These are phyloP conservation scores for Trypethelium eluteriae DNA, from an alignment of 495 filamentous ascomycete genomes.

Conservation along the genomic window DNA sequence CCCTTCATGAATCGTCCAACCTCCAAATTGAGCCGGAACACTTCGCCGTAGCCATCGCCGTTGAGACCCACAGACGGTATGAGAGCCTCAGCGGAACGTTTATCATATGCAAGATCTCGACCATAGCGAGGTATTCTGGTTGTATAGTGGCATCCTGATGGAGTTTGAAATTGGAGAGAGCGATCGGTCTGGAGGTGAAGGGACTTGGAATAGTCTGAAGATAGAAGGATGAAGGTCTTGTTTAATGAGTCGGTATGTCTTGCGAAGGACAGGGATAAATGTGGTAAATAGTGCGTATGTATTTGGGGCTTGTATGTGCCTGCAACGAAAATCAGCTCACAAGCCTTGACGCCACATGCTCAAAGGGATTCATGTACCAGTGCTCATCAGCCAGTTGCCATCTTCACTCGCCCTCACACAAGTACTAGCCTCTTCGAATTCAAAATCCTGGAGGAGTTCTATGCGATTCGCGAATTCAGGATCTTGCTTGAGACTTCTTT, in stretches of 20 bases:
- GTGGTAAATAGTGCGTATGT: constrained; percentile 87
- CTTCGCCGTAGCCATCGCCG: constrained; percentile 75
- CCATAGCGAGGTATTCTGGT: constrained; percentile 87
- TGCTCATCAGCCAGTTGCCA: constrained; percentile 97
- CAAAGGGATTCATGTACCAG: constrained; percentile 46
- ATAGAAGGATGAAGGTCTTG: constrained; percentile 85
- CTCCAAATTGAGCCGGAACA: constrained; percentile 87
- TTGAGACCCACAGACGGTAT: constrained; percentile 84
- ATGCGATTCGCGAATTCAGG: constrained; percentile 87
- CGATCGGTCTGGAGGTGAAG: constrained; percentile 88
- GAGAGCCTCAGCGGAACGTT: constrained; percentile 76
- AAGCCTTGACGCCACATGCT: background rate
- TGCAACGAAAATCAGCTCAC: constrained; percentile 27
- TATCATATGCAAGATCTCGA: constrained; percentile 78
- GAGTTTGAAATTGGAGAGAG: constrained; percentile 89
- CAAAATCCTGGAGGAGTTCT: constrained; percentile 94
- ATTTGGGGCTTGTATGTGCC: constrained; percentile 94
- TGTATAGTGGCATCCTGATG: constrained; percentile 76
- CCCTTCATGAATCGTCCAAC: constrained; percentile 79
- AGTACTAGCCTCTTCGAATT: constrained; percentile 95
- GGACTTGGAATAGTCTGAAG: constrained; percentile 89
- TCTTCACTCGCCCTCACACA: constrained; percentile 90
- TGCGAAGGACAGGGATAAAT: constrained; percentile 83
- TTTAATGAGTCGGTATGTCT: constrained; percentile 93
- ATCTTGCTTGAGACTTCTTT: constrained; percentile 88